Conservation (phyloP, 108 stramenopile species). For the Conticribra weissflogii region DNA sequence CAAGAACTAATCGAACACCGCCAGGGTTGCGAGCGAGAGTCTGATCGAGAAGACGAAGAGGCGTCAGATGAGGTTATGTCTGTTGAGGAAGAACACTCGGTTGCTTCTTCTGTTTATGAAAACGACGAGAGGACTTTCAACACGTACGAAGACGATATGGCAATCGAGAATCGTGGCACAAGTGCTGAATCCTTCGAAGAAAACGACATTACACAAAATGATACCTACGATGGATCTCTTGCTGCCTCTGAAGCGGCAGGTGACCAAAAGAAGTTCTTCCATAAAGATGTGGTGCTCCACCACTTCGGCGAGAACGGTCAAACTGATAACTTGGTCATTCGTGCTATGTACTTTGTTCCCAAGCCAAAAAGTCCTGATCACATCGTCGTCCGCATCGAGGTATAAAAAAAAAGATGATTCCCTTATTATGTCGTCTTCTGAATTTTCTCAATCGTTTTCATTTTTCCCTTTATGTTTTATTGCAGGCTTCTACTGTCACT, state of each 20-base stretch:
- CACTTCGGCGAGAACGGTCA: constrained; percentile 10
- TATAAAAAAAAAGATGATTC: constrained; percentile 11
- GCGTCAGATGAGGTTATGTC: neutral
- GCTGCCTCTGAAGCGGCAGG: constrained; percentile 11
- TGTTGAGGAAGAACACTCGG: neutral
- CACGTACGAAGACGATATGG: neutral
- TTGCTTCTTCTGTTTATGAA: neutral
- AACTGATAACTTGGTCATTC: constrained; percentile 29
- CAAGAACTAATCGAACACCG: neutral
- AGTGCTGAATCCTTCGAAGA: neutral
- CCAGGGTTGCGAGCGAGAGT: neutral
- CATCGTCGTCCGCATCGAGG: constrained; percentile 62
- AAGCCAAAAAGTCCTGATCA: constrained; percentile 38
- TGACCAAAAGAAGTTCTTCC: constrained; percentile 34
- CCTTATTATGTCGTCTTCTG: neutral
- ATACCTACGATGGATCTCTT: constrained; percentile 15
- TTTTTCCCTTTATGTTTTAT: neutral
- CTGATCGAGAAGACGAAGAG: neutral
- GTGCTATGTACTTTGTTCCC: constrained; percentile 48
- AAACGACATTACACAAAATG: neutral
- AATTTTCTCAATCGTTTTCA: neutral
- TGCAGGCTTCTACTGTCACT: constrained; percentile 72
- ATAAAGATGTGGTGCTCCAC: constrained; percentile 46
- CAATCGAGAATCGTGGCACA: neutral
- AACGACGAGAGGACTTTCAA: neutral